Base-by-base conservation (phyloP, 345 rosid genomes). In the Hibiscus syriacus region DNA sequence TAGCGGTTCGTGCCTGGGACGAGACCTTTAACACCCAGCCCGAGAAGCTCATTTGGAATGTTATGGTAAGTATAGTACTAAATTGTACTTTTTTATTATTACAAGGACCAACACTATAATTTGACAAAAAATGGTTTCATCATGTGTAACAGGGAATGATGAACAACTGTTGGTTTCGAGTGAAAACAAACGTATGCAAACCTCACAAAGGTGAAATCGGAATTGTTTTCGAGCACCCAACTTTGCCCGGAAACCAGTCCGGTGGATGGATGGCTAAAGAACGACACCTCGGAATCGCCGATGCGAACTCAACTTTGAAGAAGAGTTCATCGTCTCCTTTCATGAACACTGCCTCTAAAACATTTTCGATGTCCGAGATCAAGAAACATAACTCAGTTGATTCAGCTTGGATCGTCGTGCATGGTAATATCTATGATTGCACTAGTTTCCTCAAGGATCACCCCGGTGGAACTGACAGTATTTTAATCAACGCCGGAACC, bases 241-340 rank as follows among this genome's bases (percentile, higher is more conserved):
- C 96, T 20, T 81, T 77, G 58, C 90, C 99, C 0, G 99, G 86
- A 29, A 94, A 91, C 81, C 99, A 89, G 30, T 77, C 96, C 13
- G 93, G 99, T 19, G 99, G 99, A 61, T 94, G 99, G 99, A 94
- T 94, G 99, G 99, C 90, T 0, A 87, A 84, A 76, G 92, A 91
- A 34, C 82, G 82, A 22, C 90, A 88, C 52, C 81, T 87, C 0
- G 97, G 83, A 74, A 85, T 27, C n/a, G 84, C 81, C 0, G 96
- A 89, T 0, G 67, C 76, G 30, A 77, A 53, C 70, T 79, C 16
- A 1, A 65, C 85, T 30, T 41, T 91, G 4, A 94, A 91, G 83
- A 54, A 54, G 80, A 90, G 97, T 13, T 78, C 86, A 19, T 93
- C 98, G 0, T 74, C 99, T 5, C 99, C 99, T 2, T 89, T 94